Evolutionary conservation across 805 yeast species (phyloP), one percentile per base, ranked within the genome.

Genomic region (Saturnispora gosingensis): DNA sequence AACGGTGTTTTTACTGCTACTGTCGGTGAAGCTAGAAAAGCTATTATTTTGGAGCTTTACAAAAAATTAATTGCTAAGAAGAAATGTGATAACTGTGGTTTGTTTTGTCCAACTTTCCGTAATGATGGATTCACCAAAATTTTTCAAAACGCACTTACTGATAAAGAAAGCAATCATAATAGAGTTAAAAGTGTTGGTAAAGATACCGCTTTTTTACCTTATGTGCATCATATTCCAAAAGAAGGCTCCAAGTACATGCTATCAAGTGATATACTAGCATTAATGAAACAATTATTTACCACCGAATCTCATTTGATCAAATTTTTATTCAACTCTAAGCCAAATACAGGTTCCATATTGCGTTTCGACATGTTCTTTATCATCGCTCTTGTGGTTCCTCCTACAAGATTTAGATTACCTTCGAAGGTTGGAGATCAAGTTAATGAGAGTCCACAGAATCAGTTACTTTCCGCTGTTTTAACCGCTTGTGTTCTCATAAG

Each of bases 391-490:
- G 83, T 89, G 40, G 98, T 95, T 39, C 99, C 99, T 36, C 90
- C 99, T 48, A 95, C 98, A 2, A 78, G 98, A 67, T 93, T 93
- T 75, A 80, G 99, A 67, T 76, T 90, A 59, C 99, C 99, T n/a
- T 84, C 96, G 15, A 90, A 90, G 68, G 74, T 93, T 53, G 99
- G 99, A 52, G 99, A 93, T 52, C 97, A 88, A 67, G 79, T 91
- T 54, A 98, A 93, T 67, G 97, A 93, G 70, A 90, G 88, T 67
- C 72, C 93, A 46, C 96, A 89, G 71, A 95, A 93, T 68, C 96
- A 90, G 70, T 74, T 90, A 52, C 73, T 93, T 46, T 77, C 93
- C 24, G 85, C 82, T 61, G 77, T 95, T 49, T 73, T 93, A 61
- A 85, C 83, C 53, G 86, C 97, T 1, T 76, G 91, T 27, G 68